A percentile compares a stretch with the other conserved stretches of the same genome.
Conservation (phyloP, 2,329 filamentous ascomycete species). For the Ceratocystis variospora region DNA sequence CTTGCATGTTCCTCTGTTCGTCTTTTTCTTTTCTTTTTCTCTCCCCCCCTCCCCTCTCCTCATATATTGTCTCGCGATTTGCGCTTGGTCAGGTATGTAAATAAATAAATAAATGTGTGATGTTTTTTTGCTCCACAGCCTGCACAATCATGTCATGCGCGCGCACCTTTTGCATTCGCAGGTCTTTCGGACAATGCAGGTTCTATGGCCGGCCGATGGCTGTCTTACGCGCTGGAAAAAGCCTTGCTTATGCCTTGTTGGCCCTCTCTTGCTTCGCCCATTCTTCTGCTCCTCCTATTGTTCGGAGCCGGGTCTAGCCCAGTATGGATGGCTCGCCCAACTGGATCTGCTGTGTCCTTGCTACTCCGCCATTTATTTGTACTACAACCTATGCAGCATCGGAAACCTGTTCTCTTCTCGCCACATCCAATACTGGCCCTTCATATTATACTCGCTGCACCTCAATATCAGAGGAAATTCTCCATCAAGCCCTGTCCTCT, state of each 20-base stretch:
- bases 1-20: not conserved
- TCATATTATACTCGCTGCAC: too few relatives aligned
- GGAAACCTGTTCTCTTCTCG: too few relatives aligned
- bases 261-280: not conserved
- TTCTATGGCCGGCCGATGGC: not conserved
- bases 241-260: not conserved
- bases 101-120: not conserved
- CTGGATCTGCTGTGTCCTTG: not conserved
- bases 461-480: too few relatives aligned
- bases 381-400: not conserved
- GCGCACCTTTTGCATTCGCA: not conserved
- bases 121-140: not conserved
- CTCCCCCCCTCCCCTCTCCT: not conserved
- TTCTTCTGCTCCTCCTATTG: not conserved
- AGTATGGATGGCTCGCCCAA: too few relatives aligned
- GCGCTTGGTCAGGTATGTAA: not conserved
- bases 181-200: not conserved
- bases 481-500: too few relatives aligned
- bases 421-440: too few relatives aligned
- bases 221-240: not conserved
- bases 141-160: constrained; percentile 4
- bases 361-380: not conserved
- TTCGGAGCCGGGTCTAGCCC: not conserved
- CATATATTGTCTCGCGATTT: not conserved
- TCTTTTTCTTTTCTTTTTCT: not conserved